Evolutionary conservation across 305 asterid species (phyloP), one percentile per base, ranked within the genome.

Genomic region (Rubia balearica): DNA sequence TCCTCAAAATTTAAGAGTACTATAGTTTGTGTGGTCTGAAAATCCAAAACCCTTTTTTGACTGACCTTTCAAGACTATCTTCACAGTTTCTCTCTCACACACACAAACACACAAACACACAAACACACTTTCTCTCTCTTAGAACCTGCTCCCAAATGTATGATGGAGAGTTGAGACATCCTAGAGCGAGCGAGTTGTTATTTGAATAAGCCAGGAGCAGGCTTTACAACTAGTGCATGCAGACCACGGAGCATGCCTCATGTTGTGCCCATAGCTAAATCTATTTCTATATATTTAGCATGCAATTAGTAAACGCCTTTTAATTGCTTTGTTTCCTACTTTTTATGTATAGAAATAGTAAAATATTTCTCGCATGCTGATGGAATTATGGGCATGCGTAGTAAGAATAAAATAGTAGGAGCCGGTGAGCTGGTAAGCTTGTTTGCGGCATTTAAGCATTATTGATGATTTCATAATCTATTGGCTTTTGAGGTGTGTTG

Each of bases 41-140:
- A 2, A 33, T 33, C 38, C 38, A 3, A 33, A 33, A 27, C 30
- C 6, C 27, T 70, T 42, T 81, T 83, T 81, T 75, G 80, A 83
- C 83, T 77, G 24, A 63, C 72, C 80, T 64, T 71, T 67, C 74
- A 19, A 60, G 7, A 40, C 69, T 38, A 46, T n/a, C 36, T 51
- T 22, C 59, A 61, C 43, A 61, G 62, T 21, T 5, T 17, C 27
- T 55, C 33, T 57, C 42, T 22, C 66, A 3, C 66, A 61, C 43
- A n/a, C n/a, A n/a, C n/a, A n/a, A n/a, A n/a, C n/a, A n/a, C n/a
- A n/a, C n/a, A n/a, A n/a, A n/a, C n/a, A 27, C 22, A 61, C 11
- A 27, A 42, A 13, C 66, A 27, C 66, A 13, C 41, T 48, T 10
- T 27, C 59, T 66, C 59, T 22, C 7, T 45, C 61, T 48, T 19